Evolutionary conservation across 768 basidiomycete species (phyloP).

Genomic region (Tremella mesenterica): DNA sequence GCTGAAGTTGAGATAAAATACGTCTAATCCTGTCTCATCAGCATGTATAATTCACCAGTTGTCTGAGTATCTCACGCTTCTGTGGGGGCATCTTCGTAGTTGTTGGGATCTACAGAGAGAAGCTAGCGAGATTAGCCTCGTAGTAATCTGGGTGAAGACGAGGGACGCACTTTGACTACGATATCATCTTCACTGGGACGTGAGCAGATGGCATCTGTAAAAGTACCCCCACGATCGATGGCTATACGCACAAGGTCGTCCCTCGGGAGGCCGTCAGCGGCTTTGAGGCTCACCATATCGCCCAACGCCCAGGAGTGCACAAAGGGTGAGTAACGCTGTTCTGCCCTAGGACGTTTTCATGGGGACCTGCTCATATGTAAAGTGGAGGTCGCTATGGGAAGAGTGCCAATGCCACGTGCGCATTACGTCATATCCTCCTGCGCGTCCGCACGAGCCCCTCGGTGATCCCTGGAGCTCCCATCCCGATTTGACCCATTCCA

Average conservation of each 20-base stretch:
- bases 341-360: too few species aligned
- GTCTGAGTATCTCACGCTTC: slow-evolving; percentile 17
- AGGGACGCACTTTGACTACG: slow-evolving; percentile 13
- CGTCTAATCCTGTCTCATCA: slow-evolving; percentile 12
- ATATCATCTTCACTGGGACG: slow-evolving; percentile 15
- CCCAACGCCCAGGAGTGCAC: too few species aligned
- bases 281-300: too few species aligned
- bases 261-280: too few species aligned
- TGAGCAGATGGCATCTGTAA: slow-evolving; percentile 43
- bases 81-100: slow-evolving; percentile 82
- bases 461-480: too few species aligned
- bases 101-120: slow-evolving; percentile 69
- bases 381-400: too few species aligned
- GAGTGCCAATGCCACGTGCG: too few species aligned
- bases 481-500: too few species aligned
- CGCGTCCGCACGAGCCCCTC: too few species aligned
- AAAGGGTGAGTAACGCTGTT: too few species aligned
- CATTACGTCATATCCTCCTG: too few species aligned
- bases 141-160: not conserved
- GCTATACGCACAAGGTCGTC: slow-evolving; percentile 16
- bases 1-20: slow-evolving; percentile 11
- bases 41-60: not conserved
- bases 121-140: slow-evolving; percentile 49
- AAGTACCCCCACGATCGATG: slow-evolving; percentile 62
- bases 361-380: too few species aligned